Evolutionary conservation across 192 early-diverging fungal species (phyloP).

Genomic region (Spinellus fusiger): DNA sequence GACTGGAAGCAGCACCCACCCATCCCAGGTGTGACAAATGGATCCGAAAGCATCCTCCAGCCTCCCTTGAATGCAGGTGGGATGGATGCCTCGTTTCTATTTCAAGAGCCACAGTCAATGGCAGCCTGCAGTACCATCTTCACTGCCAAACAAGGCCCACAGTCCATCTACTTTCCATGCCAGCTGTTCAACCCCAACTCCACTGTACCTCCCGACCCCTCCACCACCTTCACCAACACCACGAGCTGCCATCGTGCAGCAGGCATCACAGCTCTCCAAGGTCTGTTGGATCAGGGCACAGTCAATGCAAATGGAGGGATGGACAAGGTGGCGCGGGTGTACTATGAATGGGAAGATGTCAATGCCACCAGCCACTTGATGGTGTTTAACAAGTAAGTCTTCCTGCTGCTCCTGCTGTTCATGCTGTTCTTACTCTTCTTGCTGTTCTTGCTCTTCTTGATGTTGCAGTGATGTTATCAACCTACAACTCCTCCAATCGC

Average conservation of each 20-base stretch:
- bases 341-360: slow-evolving; percentile 54
- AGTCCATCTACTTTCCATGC: slow-evolving; percentile 25
- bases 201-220: slow-evolving; percentile 37
- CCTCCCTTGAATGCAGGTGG: slow-evolving; percentile 51
- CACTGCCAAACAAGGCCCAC: not conserved
- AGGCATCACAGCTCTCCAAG: slow-evolving; percentile 15
- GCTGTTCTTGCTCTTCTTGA: not conserved
- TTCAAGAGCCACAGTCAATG: slow-evolving; percentile 38
- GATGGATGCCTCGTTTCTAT: slow-evolving; percentile 69
- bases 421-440: slow-evolving; percentile 4
- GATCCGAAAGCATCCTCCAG: slow-evolving; percentile 39
- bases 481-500: slow-evolving; percentile 24
- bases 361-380: slow-evolving; percentile 43
- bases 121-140: slow-evolving; percentile 10
- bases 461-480: slow-evolving; percentile 33
- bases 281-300: slow-evolving; percentile 7
- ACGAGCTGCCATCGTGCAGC: slow-evolving; percentile 47
- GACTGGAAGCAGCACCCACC: slow-evolving; percentile 12
- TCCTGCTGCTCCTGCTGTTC: not conserved
- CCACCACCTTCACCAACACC: slow-evolving; percentile 47
- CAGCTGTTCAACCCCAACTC: slow-evolving; percentile 31
- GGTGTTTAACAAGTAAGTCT: slow-evolving; percentile 48
- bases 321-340: slow-evolving; percentile 31
- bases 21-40: slow-evolving; percentile 23
- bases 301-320: slow-evolving; percentile 15